Conservation (phyloP, 2,329 filamentous ascomycete genomes). For the Calycina herbarum region DNA sequence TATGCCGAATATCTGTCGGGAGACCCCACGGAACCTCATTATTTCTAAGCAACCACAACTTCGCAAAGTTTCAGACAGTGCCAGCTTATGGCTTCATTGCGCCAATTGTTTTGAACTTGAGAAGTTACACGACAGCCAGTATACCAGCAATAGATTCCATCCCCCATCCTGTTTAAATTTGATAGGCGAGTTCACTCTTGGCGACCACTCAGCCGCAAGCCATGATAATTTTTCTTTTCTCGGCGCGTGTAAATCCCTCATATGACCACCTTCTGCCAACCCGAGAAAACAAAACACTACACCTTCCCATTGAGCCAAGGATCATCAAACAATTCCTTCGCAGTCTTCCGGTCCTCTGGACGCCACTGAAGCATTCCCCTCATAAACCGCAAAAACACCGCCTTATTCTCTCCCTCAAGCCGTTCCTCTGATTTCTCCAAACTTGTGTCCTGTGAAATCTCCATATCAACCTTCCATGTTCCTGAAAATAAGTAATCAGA, state of each 20-base stretch:
- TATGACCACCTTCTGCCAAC: not conserved
- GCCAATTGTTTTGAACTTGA: too few species aligned
- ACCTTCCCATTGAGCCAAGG: slow-evolving; percentile 31
- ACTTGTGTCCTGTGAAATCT: not conserved
- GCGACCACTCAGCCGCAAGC: not conserved
- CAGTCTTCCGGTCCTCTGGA: slow-evolving; percentile 37
- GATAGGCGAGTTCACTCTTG: not conserved
- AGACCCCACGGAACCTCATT: not conserved
- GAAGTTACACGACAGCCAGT: too few species aligned
- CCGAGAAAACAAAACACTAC: not conserved
- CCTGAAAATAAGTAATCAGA: not conserved
- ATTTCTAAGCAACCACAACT: not conserved
- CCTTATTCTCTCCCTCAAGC: slow-evolving; percentile 35
- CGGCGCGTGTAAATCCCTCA: too few species aligned
- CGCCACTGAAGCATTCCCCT: slow-evolving; percentile 38
- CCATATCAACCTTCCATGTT: not conserved
- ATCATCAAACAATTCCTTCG: slow-evolving; percentile 37
- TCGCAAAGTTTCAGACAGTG: not conserved
- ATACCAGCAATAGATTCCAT: too few species aligned
- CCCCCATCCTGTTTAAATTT: too few species aligned
- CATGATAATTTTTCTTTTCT: not conserved
- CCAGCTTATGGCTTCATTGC: not conserved
- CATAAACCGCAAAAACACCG: slow-evolving; percentile 36
- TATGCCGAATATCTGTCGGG: too few species aligned
- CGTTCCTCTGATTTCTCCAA: slow-evolving; percentile 25